Conservation (phyloP, 2,329 filamentous ascomycete species). For the Diplodia corticola region DNA sequence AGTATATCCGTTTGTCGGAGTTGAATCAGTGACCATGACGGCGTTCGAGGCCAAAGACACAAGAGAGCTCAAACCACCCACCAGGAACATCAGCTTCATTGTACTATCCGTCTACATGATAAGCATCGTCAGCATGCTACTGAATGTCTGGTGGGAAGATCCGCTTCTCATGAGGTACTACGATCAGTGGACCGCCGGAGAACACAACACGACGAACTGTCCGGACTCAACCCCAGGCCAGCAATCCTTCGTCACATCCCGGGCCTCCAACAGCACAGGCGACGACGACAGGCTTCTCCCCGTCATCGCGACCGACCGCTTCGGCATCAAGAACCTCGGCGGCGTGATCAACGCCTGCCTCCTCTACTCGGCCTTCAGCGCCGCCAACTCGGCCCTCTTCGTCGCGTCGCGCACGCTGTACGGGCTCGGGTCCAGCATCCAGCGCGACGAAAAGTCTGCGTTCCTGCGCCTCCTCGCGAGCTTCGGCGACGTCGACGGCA, state of each 20-base stretch:
- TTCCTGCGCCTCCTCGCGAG: neutral
- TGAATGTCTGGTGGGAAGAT: slow-evolving; percentile 32
- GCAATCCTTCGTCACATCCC: neutral
- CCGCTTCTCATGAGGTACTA: slow-evolving; percentile 27
- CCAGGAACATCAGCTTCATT: slow-evolving; percentile 35
- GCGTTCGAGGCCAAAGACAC: slow-evolving; percentile 37
- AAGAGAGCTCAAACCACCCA: slow-evolving; percentile 29
- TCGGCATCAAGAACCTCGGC: slow-evolving; percentile 22
- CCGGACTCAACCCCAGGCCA: neutral
- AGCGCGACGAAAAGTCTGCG: neutral
- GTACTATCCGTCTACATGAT: slow-evolving; percentile 32
- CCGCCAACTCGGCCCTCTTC: slow-evolving; percentile 39
- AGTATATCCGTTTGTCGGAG: slow-evolving; percentile 37
- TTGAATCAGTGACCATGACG: slow-evolving; percentile 38
- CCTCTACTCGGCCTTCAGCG: slow-evolving; percentile 35
- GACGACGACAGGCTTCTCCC: neutral
- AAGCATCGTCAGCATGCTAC: slow-evolving; percentile 29
- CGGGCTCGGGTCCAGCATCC: slow-evolving; percentile 27
- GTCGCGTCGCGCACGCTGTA: slow-evolving; percentile 39
- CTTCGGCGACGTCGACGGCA: neutral
- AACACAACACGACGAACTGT: neutral
- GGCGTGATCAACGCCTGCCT: slow-evolving; percentile 34
- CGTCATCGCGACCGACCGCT: slow-evolving; percentile 18
- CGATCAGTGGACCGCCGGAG: neutral
- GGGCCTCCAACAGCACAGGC: neutral